Conservation (phyloP, 805 yeast genomes). For the Cyberlindnera nakhonratchasimensis region DNA sequence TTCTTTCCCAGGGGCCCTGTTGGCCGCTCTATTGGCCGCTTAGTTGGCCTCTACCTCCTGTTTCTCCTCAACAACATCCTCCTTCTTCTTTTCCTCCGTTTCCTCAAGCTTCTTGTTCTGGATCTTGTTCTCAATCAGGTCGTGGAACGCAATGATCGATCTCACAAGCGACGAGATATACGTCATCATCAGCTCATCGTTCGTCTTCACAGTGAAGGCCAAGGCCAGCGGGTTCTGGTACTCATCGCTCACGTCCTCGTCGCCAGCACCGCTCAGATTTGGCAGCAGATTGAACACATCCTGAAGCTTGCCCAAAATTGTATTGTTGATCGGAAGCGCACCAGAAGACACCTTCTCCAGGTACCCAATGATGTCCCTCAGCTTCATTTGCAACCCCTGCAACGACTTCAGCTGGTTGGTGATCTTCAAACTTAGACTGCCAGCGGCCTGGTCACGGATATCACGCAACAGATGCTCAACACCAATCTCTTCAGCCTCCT, state of each 20-base stretch:
- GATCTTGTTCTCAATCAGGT: constrained; percentile 92
- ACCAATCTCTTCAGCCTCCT: constrained; percentile 99
- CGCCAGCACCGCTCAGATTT: constrained; percentile 48
- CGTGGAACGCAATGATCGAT: constrained; percentile 94
- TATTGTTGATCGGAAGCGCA: constrained; percentile 82
- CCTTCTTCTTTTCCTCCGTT: constrained; percentile 11
- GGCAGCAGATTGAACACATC: constrained; percentile 93
- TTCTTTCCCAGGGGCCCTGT: no score
- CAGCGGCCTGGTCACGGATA: constrained; percentile 95
- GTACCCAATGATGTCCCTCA: constrained; percentile 74
- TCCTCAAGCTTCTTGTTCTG: constrained; percentile 59
- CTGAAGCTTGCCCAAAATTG: constrained; percentile 87
- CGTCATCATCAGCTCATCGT: constrained; percentile 92
- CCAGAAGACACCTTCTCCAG: constrained; percentile 68
- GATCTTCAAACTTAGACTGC: constrained; percentile 78
- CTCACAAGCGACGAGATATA: constrained; percentile 88
- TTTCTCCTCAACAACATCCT: constrained; percentile 5
- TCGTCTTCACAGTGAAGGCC: constrained; percentile 89
- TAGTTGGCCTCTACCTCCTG: constrained; percentile 7
- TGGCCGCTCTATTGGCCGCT: no score
- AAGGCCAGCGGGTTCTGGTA: constrained; percentile 56
- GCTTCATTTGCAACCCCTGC: constrained; percentile 76
- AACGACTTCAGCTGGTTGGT: constrained; percentile 88
- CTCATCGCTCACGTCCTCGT: constrained; percentile 28
- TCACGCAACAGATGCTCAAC: constrained; percentile 95